These are phyloP conservation scores for Annulohypoxylon nitens DNA, from an alignment of 495 filamentous ascomycete genomes.

Conservation along the genomic window DNA sequence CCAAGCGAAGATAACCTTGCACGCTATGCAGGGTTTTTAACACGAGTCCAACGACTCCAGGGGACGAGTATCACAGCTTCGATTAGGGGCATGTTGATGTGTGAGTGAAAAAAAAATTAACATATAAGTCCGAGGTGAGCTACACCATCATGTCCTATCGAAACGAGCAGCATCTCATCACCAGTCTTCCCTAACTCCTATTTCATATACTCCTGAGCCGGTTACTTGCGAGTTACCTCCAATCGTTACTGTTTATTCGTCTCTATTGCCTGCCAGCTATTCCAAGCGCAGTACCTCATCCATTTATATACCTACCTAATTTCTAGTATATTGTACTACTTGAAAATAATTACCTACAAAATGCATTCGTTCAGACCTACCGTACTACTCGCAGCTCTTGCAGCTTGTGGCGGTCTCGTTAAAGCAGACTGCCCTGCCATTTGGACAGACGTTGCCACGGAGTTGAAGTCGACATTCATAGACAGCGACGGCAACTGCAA, in stretches of 20 bases:
- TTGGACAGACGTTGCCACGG: slow-evolving; percentile 45
- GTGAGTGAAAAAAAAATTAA: neutral
- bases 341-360: slow-evolving; percentile 1
- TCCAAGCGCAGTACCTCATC: slow-evolving; percentile 1
- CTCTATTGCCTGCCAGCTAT: slow-evolving; percentile 1
- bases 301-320: neutral
- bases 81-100: neutral
- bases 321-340: neutral
- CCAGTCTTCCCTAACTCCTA: slow-evolving; percentile 12
- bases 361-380: slow-evolving; percentile 32
- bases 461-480: slow-evolving; percentile 39
- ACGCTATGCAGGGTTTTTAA: slow-evolving; percentile 27
- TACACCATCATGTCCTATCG: neutral
- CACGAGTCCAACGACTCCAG: slow-evolving; percentile 22
- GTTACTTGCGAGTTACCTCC: slow-evolving; percentile 17
- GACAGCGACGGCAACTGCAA: slow-evolving; percentile 32
- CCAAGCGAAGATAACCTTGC: slow-evolving; percentile 30
- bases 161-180: slow-evolving; percentile 17
- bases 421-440: slow-evolving; percentile 38
- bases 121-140: slow-evolving; percentile 28
- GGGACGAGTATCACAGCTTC: slow-evolving; percentile 21
- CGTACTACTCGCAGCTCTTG: slow-evolving; percentile 24
- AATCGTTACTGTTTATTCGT: neutral
- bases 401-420: slow-evolving; percentile 5
- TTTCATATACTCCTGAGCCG: slow-evolving; percentile 18